Evolutionary conservation across 202 grass and related monocot genomes (phyloP).

Genomic region (Zizania palustris): DNA sequence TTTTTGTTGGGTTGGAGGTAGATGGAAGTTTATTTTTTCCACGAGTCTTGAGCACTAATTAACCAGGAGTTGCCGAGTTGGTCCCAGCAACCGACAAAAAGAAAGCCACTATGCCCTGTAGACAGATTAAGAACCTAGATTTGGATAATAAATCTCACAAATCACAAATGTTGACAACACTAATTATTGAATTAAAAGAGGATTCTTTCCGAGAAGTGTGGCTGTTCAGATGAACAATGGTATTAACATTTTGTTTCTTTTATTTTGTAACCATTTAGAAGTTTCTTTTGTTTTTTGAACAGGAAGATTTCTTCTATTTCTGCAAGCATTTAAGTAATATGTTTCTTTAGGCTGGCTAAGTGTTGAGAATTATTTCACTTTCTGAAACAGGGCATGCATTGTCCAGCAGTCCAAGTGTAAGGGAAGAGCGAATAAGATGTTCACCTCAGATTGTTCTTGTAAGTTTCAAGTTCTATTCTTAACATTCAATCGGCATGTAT

Average conservation of each 20-base stretch:
- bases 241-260: slow-evolving; percentile 43
- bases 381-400: slow-evolving; percentile 57
- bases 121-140: slow-evolving; percentile 11
- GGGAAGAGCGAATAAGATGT: slow-evolving; percentile 55
- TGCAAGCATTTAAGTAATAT: background rate
- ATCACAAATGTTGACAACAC: slow-evolving; percentile 15
- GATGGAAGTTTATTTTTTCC: slow-evolving; percentile 22
- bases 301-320: slow-evolving; percentile 22
- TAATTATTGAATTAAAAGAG: slow-evolving; percentile 15
- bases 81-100: slow-evolving; percentile 30
- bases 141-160: slow-evolving; percentile 25
- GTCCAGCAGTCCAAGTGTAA: slow-evolving; percentile 56
- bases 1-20: background rate
- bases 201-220: slow-evolving; percentile 8
- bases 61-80: slow-evolving; percentile 32
- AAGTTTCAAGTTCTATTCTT: slow-evolving; percentile 39
- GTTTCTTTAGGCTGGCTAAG: slow-evolving; percentile 5
- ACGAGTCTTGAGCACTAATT: slow-evolving; percentile 19
- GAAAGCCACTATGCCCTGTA: background rate
- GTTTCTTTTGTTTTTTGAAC: background rate
- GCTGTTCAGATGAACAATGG: slow-evolving; percentile 30
- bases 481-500: slow-evolving; percentile 12
- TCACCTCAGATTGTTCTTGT: slow-evolving; percentile 67
- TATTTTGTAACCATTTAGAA: slow-evolving; percentile 17
- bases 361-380: slow-evolving; percentile 38